Evolutionary conservation across 2,329 filamentous ascomycete species (phyloP).

Genomic region (Ceratocystis cacaofunesta): DNA sequence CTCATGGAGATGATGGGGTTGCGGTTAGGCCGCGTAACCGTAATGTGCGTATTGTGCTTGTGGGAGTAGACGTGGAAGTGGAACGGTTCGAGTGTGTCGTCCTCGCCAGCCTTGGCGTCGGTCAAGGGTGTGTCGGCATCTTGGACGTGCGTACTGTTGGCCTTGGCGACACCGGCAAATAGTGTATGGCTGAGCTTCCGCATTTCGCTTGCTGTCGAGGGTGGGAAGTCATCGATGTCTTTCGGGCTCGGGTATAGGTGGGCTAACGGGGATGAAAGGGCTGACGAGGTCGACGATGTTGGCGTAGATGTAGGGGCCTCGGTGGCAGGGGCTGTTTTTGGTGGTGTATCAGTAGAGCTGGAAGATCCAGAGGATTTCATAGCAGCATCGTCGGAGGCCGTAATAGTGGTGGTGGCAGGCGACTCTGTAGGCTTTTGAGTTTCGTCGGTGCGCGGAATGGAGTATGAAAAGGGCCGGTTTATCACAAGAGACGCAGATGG

Average conservation of each 20-base stretch:
- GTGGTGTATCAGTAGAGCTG: background rate
- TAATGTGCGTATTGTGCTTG: constrained; percentile 93
- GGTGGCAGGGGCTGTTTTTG: background rate
- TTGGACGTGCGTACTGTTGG: background rate
- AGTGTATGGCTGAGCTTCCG: constrained; percentile 6
- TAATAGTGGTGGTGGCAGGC: background rate
- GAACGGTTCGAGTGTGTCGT: constrained; percentile 45
- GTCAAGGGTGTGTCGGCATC: constrained; percentile 11
- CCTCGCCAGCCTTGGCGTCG: constrained; percentile 13
- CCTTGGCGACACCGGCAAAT: background rate
- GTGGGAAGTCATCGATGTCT: background rate
- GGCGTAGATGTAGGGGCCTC: constrained; percentile 6
- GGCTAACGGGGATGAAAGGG: constrained; percentile 9
- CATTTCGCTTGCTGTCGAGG: background rate
- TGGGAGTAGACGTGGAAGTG: constrained; percentile 76
- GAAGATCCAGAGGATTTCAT: background rate
- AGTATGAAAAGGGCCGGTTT: constrained; percentile 18
- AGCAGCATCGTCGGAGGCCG: background rate
- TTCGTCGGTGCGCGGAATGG: constrained; percentile 17
- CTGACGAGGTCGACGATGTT: background rate
- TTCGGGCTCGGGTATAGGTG: background rate
- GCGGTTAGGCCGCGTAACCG: constrained; percentile 67
- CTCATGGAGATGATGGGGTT: constrained; percentile 67
- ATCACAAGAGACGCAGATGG: constrained; percentile 11
- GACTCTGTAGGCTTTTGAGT: background rate